Percentiles rank a stretch among this genome's conserved stretches.
These are phyloP conservation scores for Penicillium desertorum DNA, from an alignment of 495 filamentous ascomycete genomes.

Conservation along the genomic window DNA sequence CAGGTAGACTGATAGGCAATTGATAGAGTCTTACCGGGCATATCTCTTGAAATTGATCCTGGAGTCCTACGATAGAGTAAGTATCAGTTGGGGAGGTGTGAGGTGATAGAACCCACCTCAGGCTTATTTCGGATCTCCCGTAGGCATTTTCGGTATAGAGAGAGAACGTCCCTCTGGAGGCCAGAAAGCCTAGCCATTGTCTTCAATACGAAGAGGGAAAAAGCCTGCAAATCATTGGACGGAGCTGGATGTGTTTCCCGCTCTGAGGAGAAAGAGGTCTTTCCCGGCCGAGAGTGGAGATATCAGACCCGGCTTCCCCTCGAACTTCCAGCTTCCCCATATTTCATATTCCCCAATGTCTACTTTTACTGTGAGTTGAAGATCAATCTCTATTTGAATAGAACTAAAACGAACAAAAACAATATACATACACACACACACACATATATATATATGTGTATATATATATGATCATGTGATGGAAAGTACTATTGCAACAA, in stretches of 20 bases:
- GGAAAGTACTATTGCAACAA: neutral
- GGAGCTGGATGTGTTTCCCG: conserved; percentile 26
- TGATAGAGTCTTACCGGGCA: conserved; percentile 48
- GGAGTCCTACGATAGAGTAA: conserved; percentile 41
- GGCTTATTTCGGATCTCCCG: conserved; percentile 81
- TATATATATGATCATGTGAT: neutral
- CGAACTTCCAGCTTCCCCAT: conserved; percentile 1
- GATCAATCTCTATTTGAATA: neutral
- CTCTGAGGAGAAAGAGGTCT: conserved; percentile 14
- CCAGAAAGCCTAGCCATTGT: conserved; percentile 65
- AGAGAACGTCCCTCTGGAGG: conserved; percentile 84
- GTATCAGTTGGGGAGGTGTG: conserved; percentile 8
- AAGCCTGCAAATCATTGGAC: conserved; percentile 9
- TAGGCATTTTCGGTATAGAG: conserved; percentile 83
- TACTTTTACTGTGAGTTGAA: conserved; percentile 23
- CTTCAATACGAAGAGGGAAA: neutral
- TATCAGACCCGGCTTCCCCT: neutral
- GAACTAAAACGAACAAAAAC: neutral
- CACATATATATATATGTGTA: neutral
- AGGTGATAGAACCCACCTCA: conserved; percentile 47
- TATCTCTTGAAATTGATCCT: conserved; percentile 54
- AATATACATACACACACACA: too few species aligned
- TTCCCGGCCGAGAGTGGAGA: conserved; percentile 27
- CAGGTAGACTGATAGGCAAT: neutral
- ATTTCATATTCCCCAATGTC: conserved; percentile 14